phyloP scores from a whole-genome alignment of 2,329 filamentous ascomycete genomes.

The Lecanicillium sp. region DNA sequence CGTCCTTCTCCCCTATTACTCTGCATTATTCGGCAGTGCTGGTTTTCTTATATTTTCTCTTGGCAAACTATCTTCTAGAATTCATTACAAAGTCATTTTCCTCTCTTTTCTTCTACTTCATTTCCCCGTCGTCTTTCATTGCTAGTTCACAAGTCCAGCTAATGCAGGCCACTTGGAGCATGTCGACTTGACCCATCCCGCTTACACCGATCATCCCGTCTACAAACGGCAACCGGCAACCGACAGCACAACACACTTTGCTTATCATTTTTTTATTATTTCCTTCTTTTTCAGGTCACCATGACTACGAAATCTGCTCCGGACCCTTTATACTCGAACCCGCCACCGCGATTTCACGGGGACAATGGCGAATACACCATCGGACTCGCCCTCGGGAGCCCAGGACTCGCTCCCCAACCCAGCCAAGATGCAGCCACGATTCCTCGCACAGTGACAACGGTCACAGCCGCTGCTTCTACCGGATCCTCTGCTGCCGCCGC shows the following conservation, averaged over 20 bases:
- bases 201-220: constrained; percentile 1
- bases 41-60: no score
- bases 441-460: constrained; percentile 15
- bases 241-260: not conserved
- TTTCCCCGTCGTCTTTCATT: no score
- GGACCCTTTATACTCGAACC: not conserved
- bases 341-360: not conserved
- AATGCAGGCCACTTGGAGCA: not conserved
- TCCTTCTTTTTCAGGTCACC: no score
- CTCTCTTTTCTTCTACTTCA: no score
- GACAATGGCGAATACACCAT: constrained; percentile 40
- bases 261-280: no score
- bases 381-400: constrained; percentile 70
- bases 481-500: not conserved
- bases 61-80: not conserved
- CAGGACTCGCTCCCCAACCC: constrained; percentile 36
- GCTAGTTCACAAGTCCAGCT: no score
- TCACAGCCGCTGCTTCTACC: not conserved
- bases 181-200: not conserved
- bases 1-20: no score
- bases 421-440: constrained; percentile 17
- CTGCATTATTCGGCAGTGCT: not conserved
- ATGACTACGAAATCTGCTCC: not conserved
- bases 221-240: constrained; percentile 1
- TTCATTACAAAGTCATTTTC: no score